A percentile compares a stretch with the other conserved stretches of the same genome.
phyloP scores from a whole-genome alignment of 2,329 filamentous ascomycete species.

The Aspergillus awamori region DNA sequence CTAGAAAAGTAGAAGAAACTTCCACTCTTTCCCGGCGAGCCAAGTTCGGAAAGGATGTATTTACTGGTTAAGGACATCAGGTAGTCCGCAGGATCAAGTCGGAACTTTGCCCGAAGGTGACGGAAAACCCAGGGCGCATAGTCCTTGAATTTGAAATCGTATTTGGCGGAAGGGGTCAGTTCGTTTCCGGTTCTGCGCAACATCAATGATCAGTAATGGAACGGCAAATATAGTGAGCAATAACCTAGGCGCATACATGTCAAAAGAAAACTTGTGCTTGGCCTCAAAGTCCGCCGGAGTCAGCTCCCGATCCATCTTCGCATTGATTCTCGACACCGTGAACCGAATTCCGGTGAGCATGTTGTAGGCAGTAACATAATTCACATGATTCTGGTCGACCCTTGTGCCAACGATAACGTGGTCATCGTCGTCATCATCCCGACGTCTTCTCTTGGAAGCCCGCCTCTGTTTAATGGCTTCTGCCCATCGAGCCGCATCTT shows the following conservation, averaged over 20 bases:
- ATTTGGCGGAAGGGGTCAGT: slow-evolving; percentile 95
- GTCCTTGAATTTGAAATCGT: slow-evolving; percentile 99
- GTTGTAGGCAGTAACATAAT: slow-evolving; percentile 98
- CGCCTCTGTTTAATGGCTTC: slow-evolving; percentile 91
- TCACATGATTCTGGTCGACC: slow-evolving; percentile 94
- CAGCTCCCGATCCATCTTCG: slow-evolving; percentile 88
- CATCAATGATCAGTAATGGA: slow-evolving; percentile 24
- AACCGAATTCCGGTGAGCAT: slow-evolving; percentile 99
- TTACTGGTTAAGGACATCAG: slow-evolving; percentile 98
- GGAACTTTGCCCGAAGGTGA: slow-evolving; percentile 82
- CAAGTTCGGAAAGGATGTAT: slow-evolving; percentile 96
- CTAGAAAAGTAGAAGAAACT: slow-evolving; percentile 99
- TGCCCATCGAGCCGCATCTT: slow-evolving; percentile 88
- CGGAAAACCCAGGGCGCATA: slow-evolving; percentile 99
- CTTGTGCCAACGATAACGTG: slow-evolving; percentile 91
- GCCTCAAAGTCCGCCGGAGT: slow-evolving; percentile 90
- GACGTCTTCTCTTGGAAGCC: slow-evolving; percentile 79
- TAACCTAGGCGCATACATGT: slow-evolving; percentile 68
- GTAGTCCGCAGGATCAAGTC: slow-evolving; percentile 94
- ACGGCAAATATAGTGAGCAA: neutral
- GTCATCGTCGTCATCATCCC: slow-evolving; percentile 89
- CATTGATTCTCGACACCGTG: slow-evolving; percentile 92
- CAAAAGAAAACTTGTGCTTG: slow-evolving; percentile 97
- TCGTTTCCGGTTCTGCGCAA: slow-evolving; percentile 81
- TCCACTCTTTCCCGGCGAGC: slow-evolving; percentile 95